Evolutionary conservation across 768 basidiomycete species (phyloP).

Genomic region (Collybia sordida): DNA sequence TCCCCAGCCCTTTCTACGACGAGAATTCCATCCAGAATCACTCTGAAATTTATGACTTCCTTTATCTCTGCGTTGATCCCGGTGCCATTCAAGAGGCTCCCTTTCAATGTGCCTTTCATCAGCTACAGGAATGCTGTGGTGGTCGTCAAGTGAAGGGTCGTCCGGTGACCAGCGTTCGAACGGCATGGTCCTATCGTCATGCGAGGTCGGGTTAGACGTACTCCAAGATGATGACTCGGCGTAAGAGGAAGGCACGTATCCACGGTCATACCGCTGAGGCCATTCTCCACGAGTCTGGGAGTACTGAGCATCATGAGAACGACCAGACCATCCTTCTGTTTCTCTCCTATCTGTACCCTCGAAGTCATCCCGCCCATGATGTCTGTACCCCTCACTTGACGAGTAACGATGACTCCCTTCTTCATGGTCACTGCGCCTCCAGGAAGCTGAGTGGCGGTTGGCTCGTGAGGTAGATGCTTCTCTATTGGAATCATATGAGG

Average conservation of each 20-base stretch:
- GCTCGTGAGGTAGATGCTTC: constrained; percentile 54
- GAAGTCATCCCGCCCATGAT: constrained; percentile 48
- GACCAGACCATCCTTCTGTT: constrained; percentile 44
- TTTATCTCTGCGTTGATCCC: constrained; percentile 41
- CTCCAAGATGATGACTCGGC: constrained; percentile 45
- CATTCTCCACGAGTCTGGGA: constrained; percentile 45
- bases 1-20: constrained; percentile 45
- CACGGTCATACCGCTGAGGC: constrained; percentile 47
- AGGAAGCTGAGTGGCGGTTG: constrained; percentile 48
- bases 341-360: constrained; percentile 43
- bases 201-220: constrained; percentile 27
- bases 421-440: constrained; percentile 46
- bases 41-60: constrained; percentile 35
- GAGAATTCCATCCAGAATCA: constrained; percentile 55
- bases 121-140: constrained; percentile 11
- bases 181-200: constrained; percentile 38
- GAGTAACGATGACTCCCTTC: constrained; percentile 43
- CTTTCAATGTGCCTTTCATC: constrained; percentile 21
- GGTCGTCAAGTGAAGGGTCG: constrained; percentile 33
- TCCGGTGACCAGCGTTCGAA: constrained; percentile 45
- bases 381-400: constrained; percentile 45
- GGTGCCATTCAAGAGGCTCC: constrained; percentile 33
- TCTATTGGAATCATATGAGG: constrained; percentile 45
- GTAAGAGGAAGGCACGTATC: constrained; percentile 43
- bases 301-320: constrained; percentile 35